Base-by-base conservation (phyloP, 75 land plant genomes). In the Gnetum montanum region DNA sequence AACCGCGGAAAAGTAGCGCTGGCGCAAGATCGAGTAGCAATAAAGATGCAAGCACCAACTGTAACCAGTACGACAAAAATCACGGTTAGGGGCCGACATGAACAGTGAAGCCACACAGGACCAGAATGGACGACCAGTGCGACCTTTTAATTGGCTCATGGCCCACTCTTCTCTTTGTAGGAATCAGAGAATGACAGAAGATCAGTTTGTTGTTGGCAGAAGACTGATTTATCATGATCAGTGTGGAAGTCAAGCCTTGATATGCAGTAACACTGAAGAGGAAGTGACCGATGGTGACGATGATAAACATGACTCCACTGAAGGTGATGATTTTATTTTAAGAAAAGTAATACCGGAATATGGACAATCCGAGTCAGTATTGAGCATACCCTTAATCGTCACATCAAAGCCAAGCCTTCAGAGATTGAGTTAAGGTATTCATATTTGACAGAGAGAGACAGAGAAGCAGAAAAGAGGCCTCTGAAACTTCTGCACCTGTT, bases 121-220 rank as follows among this genome's bases (percentile, higher is more conserved):
- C n/a, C n/a, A n/a, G n/a, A n/a, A n/a, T n/a, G n/a, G n/a, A n/a
- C n/a, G n/a, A n/a, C n/a, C n/a, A n/a, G n/a, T n/a, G n/a, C n/a
- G n/a, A n/a, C n/a, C n/a, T n/a, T n/a, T n/a, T n/a, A n/a, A n/a
- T n/a, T n/a, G n/a, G n/a, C n/a, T n/a, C n/a, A n/a, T n/a, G n/a
- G n/a, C n/a, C n/a, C n/a, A n/a, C n/a, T n/a, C n/a, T n/a, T n/a
- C n/a, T n/a, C n/a, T n/a, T 64, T 48, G 34, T 78, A 95, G 99
- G 72, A 95, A 95, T 46, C 99, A 90, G 45, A 78, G 97, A 72
- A 95, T 95, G 99, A 80, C 97, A 35, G 97, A 90, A 26, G 96
- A 95, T 46, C 99, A 95, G 63, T 95, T 96, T n/a, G 99, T 95
- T 46, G 77, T 83, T 46, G 99, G 99, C 38, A 82, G 92, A 49